Evolutionary conservation across 345 rosid species (phyloP), one percentile per base, ranked within the genome.

Genomic region (Physaria fendleri): DNA sequence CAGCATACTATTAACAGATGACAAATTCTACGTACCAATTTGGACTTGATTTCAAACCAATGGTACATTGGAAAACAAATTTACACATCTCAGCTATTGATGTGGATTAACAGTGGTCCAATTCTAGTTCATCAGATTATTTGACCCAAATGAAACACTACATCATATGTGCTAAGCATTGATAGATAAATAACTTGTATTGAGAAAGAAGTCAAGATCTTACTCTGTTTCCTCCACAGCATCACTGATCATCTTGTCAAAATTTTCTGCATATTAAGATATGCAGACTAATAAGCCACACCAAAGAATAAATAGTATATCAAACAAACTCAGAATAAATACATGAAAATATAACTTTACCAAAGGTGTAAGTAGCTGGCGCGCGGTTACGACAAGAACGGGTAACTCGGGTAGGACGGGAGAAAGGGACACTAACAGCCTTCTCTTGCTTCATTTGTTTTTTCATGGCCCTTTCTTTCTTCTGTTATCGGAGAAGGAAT

Each of bases 331-430:
- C 18, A 5, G 47, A 47, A 62, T 35, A n/a, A 37, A 41, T 11
- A 20, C 34, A 61, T 30, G 51, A 10, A 50, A 49, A 25, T n/a
- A 39, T 43, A 53, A 65, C 52, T 73, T 18, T 82, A 90, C 93
- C 95, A 60, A 62, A 87, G 65, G 93, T 87, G 72, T 87, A 90
- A 64, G 62, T 74, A 69, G 79, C 67, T 6, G 83, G 80, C 61
- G 71, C 61, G 21, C 79, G 79, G 62, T 38, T 83, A 65, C 91
- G 88, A 57, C 95, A 81, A 37, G 91, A 76, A 55, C 96, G 85
- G 30, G 79, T 70, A 23, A 44, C 14, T 44, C 81, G 76, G 49
- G 66, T 14, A 20, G 66, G 39, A 14, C 62, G 64, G 48, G 34
- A 71, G 57, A 74, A 64, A 48, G 39, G 60, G 46, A 51, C 75